A percentile compares a stretch with the other conserved stretches of the same genome.
Conservation (phyloP, 306 rosid species). For the Prunus campanulata region DNA sequence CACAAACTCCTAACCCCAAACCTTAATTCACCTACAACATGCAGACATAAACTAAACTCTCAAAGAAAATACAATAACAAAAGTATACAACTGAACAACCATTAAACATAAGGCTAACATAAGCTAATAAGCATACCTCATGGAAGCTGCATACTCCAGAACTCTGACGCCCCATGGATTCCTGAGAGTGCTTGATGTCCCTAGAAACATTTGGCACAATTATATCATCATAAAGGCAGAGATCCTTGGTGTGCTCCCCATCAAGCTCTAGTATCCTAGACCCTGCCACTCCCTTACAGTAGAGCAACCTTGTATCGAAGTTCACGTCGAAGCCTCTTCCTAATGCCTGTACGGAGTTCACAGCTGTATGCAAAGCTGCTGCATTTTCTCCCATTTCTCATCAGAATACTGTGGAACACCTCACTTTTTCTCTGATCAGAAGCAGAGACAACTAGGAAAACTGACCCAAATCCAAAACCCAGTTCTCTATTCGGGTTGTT, state of each 20-base stretch:
- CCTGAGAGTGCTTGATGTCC: conserved; percentile 56
- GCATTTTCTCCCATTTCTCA: conserved; percentile 84
- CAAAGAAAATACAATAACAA: background rate
- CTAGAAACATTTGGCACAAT: conserved; percentile 64
- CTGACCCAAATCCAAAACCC: conserved; percentile 17
- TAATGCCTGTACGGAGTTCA: conserved; percentile 78
- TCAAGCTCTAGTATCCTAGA: conserved; percentile 66
- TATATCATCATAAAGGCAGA: conserved; percentile 56
- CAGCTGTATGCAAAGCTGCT: conserved; percentile 85
- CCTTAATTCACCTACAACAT: background rate
- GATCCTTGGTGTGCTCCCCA: conserved; percentile 55
- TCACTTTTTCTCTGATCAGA: conserved; percentile 6
- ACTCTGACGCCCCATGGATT: conserved; percentile 45
- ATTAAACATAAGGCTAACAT: background rate
- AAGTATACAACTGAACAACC: conserved; percentile 1
- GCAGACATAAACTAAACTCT: background rate
- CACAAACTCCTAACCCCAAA: background rate
- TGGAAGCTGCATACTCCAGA: conserved; percentile 71
- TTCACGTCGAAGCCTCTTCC: conserved; percentile 94
- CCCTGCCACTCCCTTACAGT: conserved; percentile 81
- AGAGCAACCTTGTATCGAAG: conserved; percentile 87
- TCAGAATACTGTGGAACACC: conserved; percentile 20
- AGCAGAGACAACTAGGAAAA: conserved; percentile 24
- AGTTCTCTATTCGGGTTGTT: conserved; percentile 17
- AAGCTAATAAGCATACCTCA: conserved; percentile 41